Percentiles rank a stretch among this genome's conserved stretches.
Conservation (phyloP, 108 stramenopile species). For the Nitzschia sp. region DNA sequence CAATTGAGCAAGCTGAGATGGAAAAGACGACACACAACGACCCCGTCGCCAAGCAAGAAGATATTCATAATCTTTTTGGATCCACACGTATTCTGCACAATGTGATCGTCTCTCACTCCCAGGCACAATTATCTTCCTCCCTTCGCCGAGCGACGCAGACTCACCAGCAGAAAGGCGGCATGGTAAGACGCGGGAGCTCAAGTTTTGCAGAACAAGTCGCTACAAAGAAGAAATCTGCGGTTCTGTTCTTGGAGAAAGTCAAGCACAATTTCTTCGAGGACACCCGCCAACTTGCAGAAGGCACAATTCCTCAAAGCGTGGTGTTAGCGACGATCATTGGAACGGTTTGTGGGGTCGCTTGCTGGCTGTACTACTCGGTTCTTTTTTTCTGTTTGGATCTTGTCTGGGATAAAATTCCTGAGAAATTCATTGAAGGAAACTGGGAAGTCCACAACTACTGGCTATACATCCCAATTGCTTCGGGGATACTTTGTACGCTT, state of each 20-base stretch:
- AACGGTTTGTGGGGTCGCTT: slow-evolving; percentile 61
- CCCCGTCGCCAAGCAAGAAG: slow-evolving; percentile 2
- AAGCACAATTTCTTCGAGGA: slow-evolving; percentile 50
- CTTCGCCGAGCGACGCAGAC: neutral
- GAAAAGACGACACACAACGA: slow-evolving; percentile 15
- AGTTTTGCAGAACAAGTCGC: neutral
- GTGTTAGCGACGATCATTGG: slow-evolving; percentile 55
- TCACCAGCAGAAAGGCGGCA: neutral
- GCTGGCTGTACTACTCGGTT: slow-evolving; percentile 58
- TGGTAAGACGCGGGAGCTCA: neutral
- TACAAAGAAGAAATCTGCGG: slow-evolving; percentile 1
- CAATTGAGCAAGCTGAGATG: slow-evolving; percentile 4
- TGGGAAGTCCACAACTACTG: slow-evolving; percentile 39
- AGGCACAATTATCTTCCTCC: neutral
- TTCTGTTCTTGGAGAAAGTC: slow-evolving; percentile 25
- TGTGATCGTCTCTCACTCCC: neutral
- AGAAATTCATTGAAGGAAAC: slow-evolving; percentile 35
- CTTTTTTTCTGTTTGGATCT: slow-evolving; percentile 42
- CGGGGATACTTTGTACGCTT: slow-evolving; percentile 31
- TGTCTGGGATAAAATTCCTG: slow-evolving; percentile 59
- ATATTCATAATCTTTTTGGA: neutral
- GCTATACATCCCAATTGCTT: slow-evolving; percentile 64
- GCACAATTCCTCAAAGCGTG: slow-evolving; percentile 62
- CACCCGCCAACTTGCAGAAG: slow-evolving; percentile 46
- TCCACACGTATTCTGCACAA: slow-evolving; percentile 14